A percentile compares a stretch with the other conserved stretches of the same genome.
These are phyloP conservation scores for Whalleya microplaca DNA, from an alignment of 2,329 filamentous ascomycete species.

Conservation along the genomic window DNA sequence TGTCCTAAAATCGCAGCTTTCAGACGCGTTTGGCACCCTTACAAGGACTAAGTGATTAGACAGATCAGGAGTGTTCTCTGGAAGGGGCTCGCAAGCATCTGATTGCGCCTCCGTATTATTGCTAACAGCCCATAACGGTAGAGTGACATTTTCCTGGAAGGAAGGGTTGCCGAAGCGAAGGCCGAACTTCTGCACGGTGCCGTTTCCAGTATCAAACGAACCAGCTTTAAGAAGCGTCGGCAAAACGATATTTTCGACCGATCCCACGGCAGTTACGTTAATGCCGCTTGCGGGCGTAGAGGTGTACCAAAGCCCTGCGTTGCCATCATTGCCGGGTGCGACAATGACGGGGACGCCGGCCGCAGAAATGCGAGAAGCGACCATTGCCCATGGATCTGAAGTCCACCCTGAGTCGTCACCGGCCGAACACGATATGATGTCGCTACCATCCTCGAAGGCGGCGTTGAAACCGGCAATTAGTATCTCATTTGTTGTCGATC, in stretches of 20 bases:
- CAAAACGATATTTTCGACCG: slow-evolving; percentile 17
- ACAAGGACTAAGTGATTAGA: slow-evolving; percentile 46
- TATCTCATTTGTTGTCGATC: slow-evolving; percentile 29
- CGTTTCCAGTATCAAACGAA: not conserved
- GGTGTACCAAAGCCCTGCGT: slow-evolving; percentile 19
- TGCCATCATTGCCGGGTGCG: slow-evolving; percentile 46
- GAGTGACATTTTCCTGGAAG: slow-evolving; percentile 12
- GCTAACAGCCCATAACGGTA: slow-evolving; percentile 35
- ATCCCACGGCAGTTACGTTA: slow-evolving; percentile 16
- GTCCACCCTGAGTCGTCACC: slow-evolving; percentile 36
- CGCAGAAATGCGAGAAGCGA: slow-evolving; percentile 45
- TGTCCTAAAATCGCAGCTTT: slow-evolving; percentile 38
- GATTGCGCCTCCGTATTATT: slow-evolving; percentile 31
- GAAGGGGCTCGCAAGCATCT: slow-evolving; percentile 45
- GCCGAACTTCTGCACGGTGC: slow-evolving; percentile 10
- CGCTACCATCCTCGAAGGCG: slow-evolving; percentile 36
- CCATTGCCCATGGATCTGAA: slow-evolving; percentile 40
- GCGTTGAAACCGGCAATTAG: slow-evolving; percentile 36
- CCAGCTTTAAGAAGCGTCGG: slow-evolving; percentile 11
- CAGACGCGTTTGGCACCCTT: slow-evolving; percentile 33
- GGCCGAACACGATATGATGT: slow-evolving; percentile 39
- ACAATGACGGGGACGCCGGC: slow-evolving; percentile 45
- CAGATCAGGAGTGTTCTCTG: slow-evolving; percentile 45
- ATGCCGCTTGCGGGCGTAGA: slow-evolving; percentile 17
- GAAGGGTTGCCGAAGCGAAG: slow-evolving; percentile 19